Base-by-base conservation (phyloP, 306 rosid genomes). In the Cajanus cajan region DNA sequence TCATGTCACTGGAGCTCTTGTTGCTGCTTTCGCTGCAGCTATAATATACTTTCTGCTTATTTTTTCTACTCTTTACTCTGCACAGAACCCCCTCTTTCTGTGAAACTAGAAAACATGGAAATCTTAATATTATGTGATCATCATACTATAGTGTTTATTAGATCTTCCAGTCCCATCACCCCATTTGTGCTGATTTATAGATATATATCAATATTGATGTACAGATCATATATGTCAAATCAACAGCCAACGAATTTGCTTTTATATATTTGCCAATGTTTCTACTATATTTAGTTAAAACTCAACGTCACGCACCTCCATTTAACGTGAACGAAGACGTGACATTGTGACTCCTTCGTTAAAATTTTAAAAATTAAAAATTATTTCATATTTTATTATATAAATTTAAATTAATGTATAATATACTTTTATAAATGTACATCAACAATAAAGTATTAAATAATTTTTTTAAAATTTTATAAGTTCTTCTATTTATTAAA, bases 1-100 rank as follows among this genome's bases (percentile, higher is more conserved):
- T 61, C 88, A 84, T 54, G 84, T 84, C 63, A 77, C 69, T 6
- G 82, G 86, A 24, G 76, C 90, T 24, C 87, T 88, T 0, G 8
- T 79, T 37, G 78, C 87, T 2, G 85, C 71, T 63, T 78, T 66
- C 1, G n/a, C 58, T 59, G 89, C 87, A 41, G 79, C 86, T 25
- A 39, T 81, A 13, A 33, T 85, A 48, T 83, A 88, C 63, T 71
- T 81, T 11, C 5, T 81, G 2, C 82, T 88, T 33, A 21, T 80
- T 68, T 55, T 76, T 2, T 75, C 69, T 62, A 66, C 82, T 15
- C 28, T 79, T 37, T 64, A 54, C 41, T 47, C 66, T 58, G 65
- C 36, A 14, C 76, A 77, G 3, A 68, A 54, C 33, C 77, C 87
- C 45, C 82, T 82, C 37, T 62, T 62, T 43, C 33, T 25, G 18